Base-by-base conservation (phyloP, 805 yeast species). In the Candida rishiriensis region DNA sequence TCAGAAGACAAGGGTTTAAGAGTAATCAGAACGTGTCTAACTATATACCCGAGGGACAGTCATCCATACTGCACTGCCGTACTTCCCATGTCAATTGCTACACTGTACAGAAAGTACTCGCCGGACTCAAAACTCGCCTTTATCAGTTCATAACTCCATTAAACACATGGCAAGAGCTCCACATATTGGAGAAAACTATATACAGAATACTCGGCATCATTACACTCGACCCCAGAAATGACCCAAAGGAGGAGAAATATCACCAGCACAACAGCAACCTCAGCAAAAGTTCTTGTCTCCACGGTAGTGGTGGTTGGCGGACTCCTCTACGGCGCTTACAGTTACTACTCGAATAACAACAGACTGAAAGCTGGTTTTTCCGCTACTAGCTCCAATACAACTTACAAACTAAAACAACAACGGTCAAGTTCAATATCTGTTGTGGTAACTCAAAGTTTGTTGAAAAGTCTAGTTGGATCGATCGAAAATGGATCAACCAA, bases 201-300 rank as follows among this genome's bases (percentile, higher is more conserved):
- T n/a, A 34, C 26, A 14, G 26, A 12, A 11, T 28, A 18, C 37
- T 13, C 26, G 4, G 37, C 29, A 14, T 21, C 33, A 31, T 9
- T 6, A 4, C 33, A 5, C 9, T 31, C 4, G 4, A 31, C 33
- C 39, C 13, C 34, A 30, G 26, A 17, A 30, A 21, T 21, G 26
- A 4, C 26, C 26, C 26, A 21, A 21, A 21, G 26, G 26, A 21
- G 26, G 26, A 21, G 26, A 21, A 21, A 7, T 21, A 21, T 4
- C 4, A 7, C 26, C 26, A 21, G 4, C 26, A 11, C 31, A 21
- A 30, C 41, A n/a, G n/a, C n/a, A n/a, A n/a, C n/a, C n/a, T n/a
- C 14, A n/a, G 21, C 13, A 44, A 35, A 81, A 76, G n/a, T n/a
- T n/a, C n/a, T 39, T 7, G 17, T 39, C 16, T 34, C 48, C 72